These are phyloP conservation scores for Tetrapyrgos nigripes DNA, from an alignment of 1,284 basidiomycete species.

Conservation along the genomic window DNA sequence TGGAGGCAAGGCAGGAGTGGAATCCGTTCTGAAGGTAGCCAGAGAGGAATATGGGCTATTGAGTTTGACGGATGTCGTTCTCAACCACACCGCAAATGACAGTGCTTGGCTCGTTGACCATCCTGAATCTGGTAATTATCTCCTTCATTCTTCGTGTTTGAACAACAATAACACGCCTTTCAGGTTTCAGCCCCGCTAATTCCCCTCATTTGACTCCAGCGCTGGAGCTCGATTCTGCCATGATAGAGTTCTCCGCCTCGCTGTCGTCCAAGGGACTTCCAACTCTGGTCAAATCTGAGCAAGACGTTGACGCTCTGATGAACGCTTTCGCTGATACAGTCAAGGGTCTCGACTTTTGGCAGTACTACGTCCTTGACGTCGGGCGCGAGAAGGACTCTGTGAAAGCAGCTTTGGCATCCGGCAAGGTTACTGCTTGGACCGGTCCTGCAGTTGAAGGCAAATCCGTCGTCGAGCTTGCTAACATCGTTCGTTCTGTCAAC, in stretches of 20 bases:
- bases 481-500: slow-evolving; percentile 59
- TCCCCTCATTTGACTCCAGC: slow-evolving; percentile 90
- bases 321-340: slow-evolving; percentile 67
- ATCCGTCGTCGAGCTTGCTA: slow-evolving; percentile 71
- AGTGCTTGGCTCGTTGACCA: slow-evolving; percentile 91
- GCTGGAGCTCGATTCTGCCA: slow-evolving; percentile 85
- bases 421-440: slow-evolving; percentile 57
- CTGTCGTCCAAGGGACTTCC: slow-evolving; percentile 77
- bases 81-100: slow-evolving; percentile 95
- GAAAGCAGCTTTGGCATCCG: slow-evolving; percentile 53
- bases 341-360: slow-evolving; percentile 80
- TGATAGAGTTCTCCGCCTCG: slow-evolving; percentile 79
- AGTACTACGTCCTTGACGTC: slow-evolving; percentile 90
- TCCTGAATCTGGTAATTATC: slow-evolving; percentile 88
- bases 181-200: slow-evolving; percentile 89
- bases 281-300: slow-evolving; percentile 63
- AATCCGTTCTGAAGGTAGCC: slow-evolving; percentile 71
- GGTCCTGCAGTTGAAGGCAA: slow-evolving; percentile 64
- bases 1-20: slow-evolving; percentile 61
- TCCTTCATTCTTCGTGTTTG: neutral
- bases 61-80: slow-evolving; percentile 90
- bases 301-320: slow-evolving; percentile 75
- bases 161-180: slow-evolving; percentile 14
- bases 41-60: slow-evolving; percentile 87
- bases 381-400: slow-evolving; percentile 62